Evolutionary conservation across 2,329 filamentous ascomycete species (phyloP).

Genomic region (Botrytis hyacinthi): DNA sequence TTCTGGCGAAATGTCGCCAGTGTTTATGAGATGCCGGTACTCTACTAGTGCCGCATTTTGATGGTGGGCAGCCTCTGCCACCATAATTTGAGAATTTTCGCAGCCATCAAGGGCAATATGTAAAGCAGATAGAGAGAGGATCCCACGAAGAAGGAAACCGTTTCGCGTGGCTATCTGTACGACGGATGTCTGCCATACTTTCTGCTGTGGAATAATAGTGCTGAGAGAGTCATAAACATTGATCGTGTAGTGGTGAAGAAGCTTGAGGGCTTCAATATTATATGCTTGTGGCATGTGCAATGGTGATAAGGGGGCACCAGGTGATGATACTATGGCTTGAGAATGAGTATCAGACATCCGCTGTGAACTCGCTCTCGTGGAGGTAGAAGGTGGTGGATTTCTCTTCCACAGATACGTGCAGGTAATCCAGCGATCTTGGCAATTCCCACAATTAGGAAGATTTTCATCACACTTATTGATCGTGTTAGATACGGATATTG

Average conservation of each 20-base stretch:
- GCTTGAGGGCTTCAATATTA: neutral
- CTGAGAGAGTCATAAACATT: neutral
- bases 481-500: neutral
- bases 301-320: neutral
- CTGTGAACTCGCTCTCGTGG: neutral
- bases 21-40: neutral
- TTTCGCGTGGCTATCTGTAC: neutral
- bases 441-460: neutral
- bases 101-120: neutral
- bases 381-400: neutral
- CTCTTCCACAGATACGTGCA: neutral
- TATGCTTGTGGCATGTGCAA: neutral
- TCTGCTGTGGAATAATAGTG: neutral
- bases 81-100: neutral
- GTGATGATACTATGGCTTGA: neutral
- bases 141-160: neutral
- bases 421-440: neutral
- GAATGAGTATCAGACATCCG: neutral
- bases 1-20: neutral
- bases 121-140: neutral
- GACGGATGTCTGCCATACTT: neutral
- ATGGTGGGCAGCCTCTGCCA: neutral
- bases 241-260: neutral
- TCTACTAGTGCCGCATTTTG: neutral
- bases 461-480: neutral